Evolutionary conservation across 768 basidiomycete species (phyloP).

Genomic region (Pisolithus microcarpus): DNA sequence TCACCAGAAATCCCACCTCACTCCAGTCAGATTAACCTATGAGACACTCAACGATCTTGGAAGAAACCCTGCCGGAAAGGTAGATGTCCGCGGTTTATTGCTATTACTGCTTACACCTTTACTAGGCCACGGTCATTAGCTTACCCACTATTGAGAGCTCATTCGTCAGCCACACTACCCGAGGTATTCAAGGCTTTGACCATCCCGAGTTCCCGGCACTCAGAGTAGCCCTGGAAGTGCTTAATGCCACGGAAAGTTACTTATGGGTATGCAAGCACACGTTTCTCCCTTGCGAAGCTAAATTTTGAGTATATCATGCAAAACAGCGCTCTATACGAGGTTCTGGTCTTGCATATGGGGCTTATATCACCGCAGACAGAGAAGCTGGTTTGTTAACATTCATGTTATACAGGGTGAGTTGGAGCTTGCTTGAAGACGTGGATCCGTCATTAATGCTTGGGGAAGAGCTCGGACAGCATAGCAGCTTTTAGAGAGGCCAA

Average conservation of each 20-base stretch:
- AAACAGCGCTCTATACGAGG: constrained; percentile 81
- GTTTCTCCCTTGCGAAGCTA: neutral
- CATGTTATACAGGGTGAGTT: constrained; percentile 67
- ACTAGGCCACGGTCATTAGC: constrained; percentile 75
- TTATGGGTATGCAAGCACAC: constrained; percentile 61
- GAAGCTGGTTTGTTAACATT: constrained; percentile 76
- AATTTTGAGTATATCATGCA: constrained; percentile 5
- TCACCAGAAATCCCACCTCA: constrained; percentile 44
- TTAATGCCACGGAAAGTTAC: constrained; percentile 92
- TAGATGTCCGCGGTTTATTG: constrained; percentile 21
- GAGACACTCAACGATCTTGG: constrained; percentile 75
- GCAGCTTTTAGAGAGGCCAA: constrained; percentile 77
- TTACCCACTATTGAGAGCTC: constrained; percentile 94
- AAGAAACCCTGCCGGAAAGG: constrained; percentile 63
- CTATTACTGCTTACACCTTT: constrained; percentile 4
- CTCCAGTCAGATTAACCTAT: constrained; percentile 57
- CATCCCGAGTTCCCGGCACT: constrained; percentile 83
- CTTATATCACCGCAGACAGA: constrained; percentile 61
- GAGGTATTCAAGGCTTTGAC: constrained; percentile 70
- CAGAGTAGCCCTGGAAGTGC: constrained; percentile 73
- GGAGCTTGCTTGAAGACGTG: neutral
- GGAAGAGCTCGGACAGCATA: constrained; percentile 71
- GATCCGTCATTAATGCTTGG: constrained; percentile 6
- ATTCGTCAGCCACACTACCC: constrained; percentile 71
- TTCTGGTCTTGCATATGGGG: constrained; percentile 92